phyloP scores from a whole-genome alignment of 495 filamentous ascomycete species.

The Echria macrotheca region DNA sequence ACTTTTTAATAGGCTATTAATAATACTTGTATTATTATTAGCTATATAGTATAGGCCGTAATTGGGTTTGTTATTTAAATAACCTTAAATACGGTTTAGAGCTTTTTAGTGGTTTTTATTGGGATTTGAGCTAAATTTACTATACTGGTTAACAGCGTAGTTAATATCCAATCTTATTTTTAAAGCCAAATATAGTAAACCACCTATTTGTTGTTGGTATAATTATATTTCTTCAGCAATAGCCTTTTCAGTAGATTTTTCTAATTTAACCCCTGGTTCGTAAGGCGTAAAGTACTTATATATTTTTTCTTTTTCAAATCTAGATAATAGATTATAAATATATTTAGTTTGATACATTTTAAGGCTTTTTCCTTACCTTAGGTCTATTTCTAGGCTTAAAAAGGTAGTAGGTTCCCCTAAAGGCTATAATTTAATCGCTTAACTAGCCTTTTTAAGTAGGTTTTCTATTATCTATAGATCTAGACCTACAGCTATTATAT shows the following conservation, averaged over 20 bases:
- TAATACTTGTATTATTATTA: neutral
- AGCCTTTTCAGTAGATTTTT: neutral
- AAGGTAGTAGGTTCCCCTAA: neutral
- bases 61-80: neutral
- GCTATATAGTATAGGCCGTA: neutral
- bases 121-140: neutral
- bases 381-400: neutral
- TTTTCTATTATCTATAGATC: neutral
- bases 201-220: neutral
- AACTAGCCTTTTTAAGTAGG: neutral
- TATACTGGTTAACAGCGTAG: neutral
- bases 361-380: neutral
- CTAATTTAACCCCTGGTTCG: neutral
- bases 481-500: neutral
- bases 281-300: neutral
- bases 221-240: constrained; percentile 1
- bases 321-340: neutral
- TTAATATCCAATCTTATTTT: constrained; percentile 5
- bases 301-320: neutral
- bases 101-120: neutral
- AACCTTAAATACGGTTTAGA: neutral
- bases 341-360: constrained; percentile 1
- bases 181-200: constrained; percentile 7
- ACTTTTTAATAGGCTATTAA: too few relatives aligned
- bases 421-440: neutral